Conservation (phyloP, 345 rosid genomes). For the Clausena lansium region DNA sequence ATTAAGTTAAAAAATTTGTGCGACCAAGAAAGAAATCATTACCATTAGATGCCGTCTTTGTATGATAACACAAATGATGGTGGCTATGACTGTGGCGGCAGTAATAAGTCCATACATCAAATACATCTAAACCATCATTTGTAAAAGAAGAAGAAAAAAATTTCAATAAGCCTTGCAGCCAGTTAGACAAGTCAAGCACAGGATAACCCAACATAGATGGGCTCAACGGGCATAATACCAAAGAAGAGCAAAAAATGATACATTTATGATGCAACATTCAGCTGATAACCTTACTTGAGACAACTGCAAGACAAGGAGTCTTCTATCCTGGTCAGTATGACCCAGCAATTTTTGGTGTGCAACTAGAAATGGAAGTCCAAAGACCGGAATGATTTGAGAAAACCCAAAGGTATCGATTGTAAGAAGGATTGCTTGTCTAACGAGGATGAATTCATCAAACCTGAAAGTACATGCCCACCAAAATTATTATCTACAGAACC, state of each 20-base stretch:
- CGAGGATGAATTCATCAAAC: slow-evolving; percentile 85
- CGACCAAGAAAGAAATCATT: slow-evolving; percentile 6
- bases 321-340: slow-evolving; percentile 23
- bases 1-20: neutral
- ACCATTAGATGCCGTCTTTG: slow-evolving; percentile 96
- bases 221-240: neutral
- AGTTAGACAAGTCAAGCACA: slow-evolving; percentile 6
- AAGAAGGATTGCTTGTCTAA: slow-evolving; percentile 88
- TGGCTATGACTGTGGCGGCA: slow-evolving; percentile 54
- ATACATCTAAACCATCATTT: slow-evolving; percentile 45
- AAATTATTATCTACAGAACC: slow-evolving; percentile 1
- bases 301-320: slow-evolving; percentile 28
- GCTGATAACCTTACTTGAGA: slow-evolving; percentile 45
- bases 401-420: slow-evolving; percentile 88
- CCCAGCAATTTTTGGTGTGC: slow-evolving; percentile 21
- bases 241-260: neutral
- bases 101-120: slow-evolving; percentile 66
- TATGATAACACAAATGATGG: slow-evolving; percentile 72
- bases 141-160: neutral
- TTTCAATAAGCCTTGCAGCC: slow-evolving; percentile 5
- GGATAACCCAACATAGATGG: neutral
- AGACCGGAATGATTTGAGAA: slow-evolving; percentile 71
- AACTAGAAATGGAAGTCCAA: slow-evolving; percentile 74
- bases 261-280: slow-evolving; percentile 5
- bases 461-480: slow-evolving; percentile 39